Evolutionary conservation across 805 yeast species (phyloP).

Genomic region (Candida dajiaensis): DNA sequence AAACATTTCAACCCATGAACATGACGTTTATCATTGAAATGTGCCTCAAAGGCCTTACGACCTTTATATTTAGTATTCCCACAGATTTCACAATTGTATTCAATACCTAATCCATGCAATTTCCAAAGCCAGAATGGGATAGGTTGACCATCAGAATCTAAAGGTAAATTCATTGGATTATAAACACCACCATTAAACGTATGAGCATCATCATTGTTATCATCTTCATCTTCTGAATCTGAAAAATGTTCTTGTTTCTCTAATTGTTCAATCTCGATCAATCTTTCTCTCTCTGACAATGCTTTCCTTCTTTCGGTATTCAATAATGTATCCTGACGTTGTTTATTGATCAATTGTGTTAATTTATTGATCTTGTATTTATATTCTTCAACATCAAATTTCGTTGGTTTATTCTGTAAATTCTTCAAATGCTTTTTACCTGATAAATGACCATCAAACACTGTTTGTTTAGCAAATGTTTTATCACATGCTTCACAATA

Average conservation of each 20-base stretch:
- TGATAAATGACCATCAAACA: constrained; percentile 57
- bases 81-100: constrained; percentile 80
- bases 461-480: constrained; percentile 55
- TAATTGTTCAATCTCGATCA: constrained; percentile 24
- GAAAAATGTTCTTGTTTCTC: constrained; percentile 22
- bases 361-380: constrained; percentile 20
- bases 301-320: constrained; percentile 62
- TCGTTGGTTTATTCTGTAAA: constrained; percentile 32
- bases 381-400: constrained; percentile 1
- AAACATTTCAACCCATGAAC: constrained; percentile 65
- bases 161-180: constrained; percentile 57
- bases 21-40: constrained; percentile 70
- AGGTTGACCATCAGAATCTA: constrained; percentile 87
- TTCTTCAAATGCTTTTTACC: constrained; percentile 75
- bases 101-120: constrained; percentile 74
- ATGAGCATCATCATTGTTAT: constrained; percentile 10
- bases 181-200: constrained; percentile 21
- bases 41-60: constrained; percentile 61
- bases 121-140: constrained; percentile 93
- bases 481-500: constrained; percentile 64
- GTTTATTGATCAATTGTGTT: constrained; percentile 31
- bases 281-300: constrained; percentile 52
- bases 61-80: constrained; percentile 73
- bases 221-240: constrained; percentile 23
- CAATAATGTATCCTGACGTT: constrained; percentile 44